These are phyloP conservation scores for Claviceps sp. DNA, from an alignment of 2,329 filamentous ascomycete genomes.

Conservation along the genomic window DNA sequence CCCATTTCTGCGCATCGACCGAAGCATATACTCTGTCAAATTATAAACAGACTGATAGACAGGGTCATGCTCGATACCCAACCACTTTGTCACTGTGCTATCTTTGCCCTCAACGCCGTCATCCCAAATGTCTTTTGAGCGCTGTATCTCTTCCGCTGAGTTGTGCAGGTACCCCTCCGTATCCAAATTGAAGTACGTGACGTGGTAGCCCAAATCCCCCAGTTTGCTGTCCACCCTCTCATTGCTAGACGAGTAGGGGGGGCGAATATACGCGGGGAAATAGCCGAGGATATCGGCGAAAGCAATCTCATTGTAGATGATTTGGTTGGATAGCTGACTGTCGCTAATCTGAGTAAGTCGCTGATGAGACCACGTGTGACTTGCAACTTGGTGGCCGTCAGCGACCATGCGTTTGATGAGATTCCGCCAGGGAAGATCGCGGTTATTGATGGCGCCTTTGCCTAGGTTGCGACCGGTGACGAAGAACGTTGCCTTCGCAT, in stretches of 20 bases:
- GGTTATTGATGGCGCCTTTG: conserved; percentile 30
- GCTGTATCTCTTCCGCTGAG: conserved; percentile 31
- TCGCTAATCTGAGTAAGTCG: conserved; percentile 24
- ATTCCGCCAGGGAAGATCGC: conserved; percentile 18
- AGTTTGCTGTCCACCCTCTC: conserved; percentile 24
- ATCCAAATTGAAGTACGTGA: conserved; percentile 47
- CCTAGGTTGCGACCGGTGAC: conserved; percentile 23
- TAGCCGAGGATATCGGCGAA: conserved; percentile 26
- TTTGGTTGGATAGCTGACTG: conserved; percentile 23
- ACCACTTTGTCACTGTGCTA: conserved; percentile 21
- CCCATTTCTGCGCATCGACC: conserved; percentile 25
- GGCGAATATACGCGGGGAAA: conserved; percentile 30
- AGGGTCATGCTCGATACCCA: conserved; percentile 41
- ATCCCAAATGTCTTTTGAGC: conserved; percentile 28
- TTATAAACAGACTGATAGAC: conserved; percentile 31
- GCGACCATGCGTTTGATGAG: conserved; percentile 31
- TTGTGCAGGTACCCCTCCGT: conserved; percentile 46
- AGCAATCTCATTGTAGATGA: conserved; percentile 29
- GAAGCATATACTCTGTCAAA: conserved; percentile 29
- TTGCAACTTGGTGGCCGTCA: conserved; percentile 47
- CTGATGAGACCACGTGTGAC: conserved; percentile 35
- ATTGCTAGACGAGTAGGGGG: conserved; percentile 33
- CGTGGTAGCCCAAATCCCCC: conserved; percentile 37
- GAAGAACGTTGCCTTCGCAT: conserved; percentile 26
- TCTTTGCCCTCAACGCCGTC: conserved; percentile 20